Evolutionary conservation across 2,329 filamentous ascomycete genomes (phyloP).

Genomic region (Paecilomyces sp.): DNA sequence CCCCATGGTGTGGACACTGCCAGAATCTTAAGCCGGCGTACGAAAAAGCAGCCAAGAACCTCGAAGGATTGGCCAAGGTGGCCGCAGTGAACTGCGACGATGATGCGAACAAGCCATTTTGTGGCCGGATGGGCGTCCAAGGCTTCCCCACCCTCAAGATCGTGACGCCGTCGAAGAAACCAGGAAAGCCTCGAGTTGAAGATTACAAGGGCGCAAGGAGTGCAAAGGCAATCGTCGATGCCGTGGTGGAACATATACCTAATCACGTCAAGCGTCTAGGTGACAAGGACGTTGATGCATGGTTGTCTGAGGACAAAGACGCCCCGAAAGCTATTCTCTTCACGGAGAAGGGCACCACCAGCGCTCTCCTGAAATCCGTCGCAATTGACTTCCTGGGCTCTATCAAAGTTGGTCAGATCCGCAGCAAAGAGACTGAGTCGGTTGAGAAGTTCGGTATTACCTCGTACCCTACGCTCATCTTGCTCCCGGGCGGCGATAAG

Average conservation of each 20-base stretch:
- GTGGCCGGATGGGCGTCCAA: slow-evolving; percentile 76
- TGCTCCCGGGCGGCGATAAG: slow-evolving; percentile 65
- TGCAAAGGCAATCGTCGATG: slow-evolving; percentile 81
- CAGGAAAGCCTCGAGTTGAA: slow-evolving; percentile 71
- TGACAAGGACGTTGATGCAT: slow-evolving; percentile 70
- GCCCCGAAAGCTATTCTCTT: slow-evolving; percentile 83
- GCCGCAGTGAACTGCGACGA: slow-evolving; percentile 94
- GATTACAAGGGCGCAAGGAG: slow-evolving; percentile 81
- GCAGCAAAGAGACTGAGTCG: slow-evolving; percentile 67
- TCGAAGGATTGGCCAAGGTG: slow-evolving; percentile 89
- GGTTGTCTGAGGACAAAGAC: slow-evolving; percentile 60
- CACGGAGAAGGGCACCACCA: slow-evolving; percentile 85
- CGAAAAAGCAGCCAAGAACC: slow-evolving; percentile 83
- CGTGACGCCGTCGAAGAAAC: slow-evolving; percentile 74
- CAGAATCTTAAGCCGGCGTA: slow-evolving; percentile 92
- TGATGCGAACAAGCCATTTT: slow-evolving; percentile 82
- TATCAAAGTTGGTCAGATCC: slow-evolving; percentile 73
- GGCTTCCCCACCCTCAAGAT: slow-evolving; percentile 97
- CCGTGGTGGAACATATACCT: slow-evolving; percentile 78
- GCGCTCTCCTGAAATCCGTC: slow-evolving; percentile 71
- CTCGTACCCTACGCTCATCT: slow-evolving; percentile 71
- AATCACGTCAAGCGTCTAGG: slow-evolving; percentile 80
- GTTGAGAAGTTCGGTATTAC: slow-evolving; percentile 68
- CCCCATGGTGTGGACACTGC: slow-evolving; percentile 97
- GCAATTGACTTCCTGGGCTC: slow-evolving; percentile 85